Percentiles rank a stretch among this genome's conserved stretches.
phyloP scores from a whole-genome alignment of 805 yeast species.

The Metschnikowia borealis region DNA sequence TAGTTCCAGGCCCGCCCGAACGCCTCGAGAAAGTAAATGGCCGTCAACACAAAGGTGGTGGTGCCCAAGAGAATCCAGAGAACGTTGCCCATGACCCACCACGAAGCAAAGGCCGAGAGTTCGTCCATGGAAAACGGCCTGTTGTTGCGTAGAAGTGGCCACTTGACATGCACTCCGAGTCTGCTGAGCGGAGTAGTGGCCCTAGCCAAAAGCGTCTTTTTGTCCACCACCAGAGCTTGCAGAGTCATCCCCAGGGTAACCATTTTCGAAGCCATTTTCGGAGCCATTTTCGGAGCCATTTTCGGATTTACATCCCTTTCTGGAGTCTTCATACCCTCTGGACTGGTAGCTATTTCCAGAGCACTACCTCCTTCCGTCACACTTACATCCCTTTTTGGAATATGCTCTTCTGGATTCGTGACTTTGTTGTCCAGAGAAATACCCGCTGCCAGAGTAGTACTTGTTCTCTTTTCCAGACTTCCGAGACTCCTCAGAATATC shows the following conservation, averaged over 20 bases:
- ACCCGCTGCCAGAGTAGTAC: too few relatives aligned
- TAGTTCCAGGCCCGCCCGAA: conserved; percentile 21
- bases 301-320: too few relatives aligned
- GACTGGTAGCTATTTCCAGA: too few relatives aligned
- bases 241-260: background rate
- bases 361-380: too few relatives aligned
- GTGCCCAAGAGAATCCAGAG: conserved; percentile 55
- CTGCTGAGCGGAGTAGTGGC: conserved; percentile 30
- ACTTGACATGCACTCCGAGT: conserved; percentile 38
- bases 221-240: background rate
- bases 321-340: too few relatives aligned
- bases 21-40: conserved; percentile 42
- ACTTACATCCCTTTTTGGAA: too few relatives aligned
- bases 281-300: too few relatives aligned
- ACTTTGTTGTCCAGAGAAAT: too few relatives aligned
- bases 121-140: conserved; percentile 49
- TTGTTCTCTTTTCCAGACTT: too few relatives aligned
- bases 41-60: conserved; percentile 49
- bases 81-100: conserved; percentile 55
- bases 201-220: conserved; percentile 23
- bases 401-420: too few relatives aligned
- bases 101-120: conserved; percentile 51
- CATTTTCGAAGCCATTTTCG: too few relatives aligned
- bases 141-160: conserved; percentile 47
- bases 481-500: too few relatives aligned